Evolutionary conservation across 2,329 filamentous ascomycete genomes (phyloP).

Genomic region (Lecanicillium sp.): DNA sequence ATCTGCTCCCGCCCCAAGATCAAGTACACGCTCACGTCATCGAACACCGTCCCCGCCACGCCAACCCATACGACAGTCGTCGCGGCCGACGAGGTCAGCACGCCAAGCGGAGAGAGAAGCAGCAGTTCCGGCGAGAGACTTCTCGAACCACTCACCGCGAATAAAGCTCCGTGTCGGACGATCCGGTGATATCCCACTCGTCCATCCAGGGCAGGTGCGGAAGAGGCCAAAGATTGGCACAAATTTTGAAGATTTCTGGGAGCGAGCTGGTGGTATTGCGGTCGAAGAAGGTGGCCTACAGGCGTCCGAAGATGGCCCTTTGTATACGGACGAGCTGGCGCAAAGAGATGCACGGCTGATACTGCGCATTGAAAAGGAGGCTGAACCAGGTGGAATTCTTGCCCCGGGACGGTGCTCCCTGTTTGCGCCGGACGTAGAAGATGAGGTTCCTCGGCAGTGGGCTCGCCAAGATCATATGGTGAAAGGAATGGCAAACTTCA

Average conservation of each 20-base stretch:
- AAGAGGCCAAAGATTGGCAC: constrained; percentile 43
- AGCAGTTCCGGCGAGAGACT: background rate
- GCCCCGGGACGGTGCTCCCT: constrained; percentile 61
- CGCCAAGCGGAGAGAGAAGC: constrained; percentile 25
- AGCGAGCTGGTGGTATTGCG: constrained; percentile 39
- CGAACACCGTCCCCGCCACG: constrained; percentile 32
- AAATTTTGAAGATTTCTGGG: constrained; percentile 51
- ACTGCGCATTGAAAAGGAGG: constrained; percentile 61
- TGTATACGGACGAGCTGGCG: constrained; percentile 54
- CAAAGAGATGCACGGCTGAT: constrained; percentile 62
- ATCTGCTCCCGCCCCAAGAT: constrained; percentile 18
- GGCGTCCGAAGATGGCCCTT: constrained; percentile 44
- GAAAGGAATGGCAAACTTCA: constrained; percentile 71
- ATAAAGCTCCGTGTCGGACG: constrained; percentile 39
- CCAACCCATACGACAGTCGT: constrained; percentile 29
- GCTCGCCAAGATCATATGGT: constrained; percentile 81
- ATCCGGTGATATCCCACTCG: constrained; percentile 39
- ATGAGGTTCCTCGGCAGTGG: constrained; percentile 72
- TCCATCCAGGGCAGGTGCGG: constrained; percentile 50
- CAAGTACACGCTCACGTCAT: constrained; percentile 26
- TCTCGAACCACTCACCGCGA: constrained; percentile 28
- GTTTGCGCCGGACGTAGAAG: constrained; percentile 62
- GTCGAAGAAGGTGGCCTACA: constrained; percentile 52
- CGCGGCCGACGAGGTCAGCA: constrained; percentile 34
- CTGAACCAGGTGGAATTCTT: constrained; percentile 66